Conservation (phyloP, 1,139 yeast species). For the Debaryomyces sp. region DNA sequence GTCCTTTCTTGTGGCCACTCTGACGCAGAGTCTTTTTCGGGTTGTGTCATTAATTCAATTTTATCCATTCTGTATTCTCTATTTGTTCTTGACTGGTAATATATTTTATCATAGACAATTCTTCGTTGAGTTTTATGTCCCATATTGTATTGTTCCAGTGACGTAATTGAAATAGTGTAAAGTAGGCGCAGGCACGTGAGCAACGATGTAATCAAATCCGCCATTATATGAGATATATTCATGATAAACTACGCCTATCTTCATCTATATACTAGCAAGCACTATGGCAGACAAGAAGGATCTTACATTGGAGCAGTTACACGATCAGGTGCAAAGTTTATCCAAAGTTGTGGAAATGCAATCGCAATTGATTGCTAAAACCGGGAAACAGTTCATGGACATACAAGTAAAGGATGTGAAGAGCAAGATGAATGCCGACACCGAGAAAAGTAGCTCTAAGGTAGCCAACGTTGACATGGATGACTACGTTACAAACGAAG, state of each 20-base stretch:
- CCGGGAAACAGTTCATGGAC: conserved; percentile 77
- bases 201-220: not conserved
- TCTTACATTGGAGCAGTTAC: conserved; percentile 6
- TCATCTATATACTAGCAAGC: not conserved
- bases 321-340: conserved; percentile 45
- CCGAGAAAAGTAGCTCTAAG: conserved; percentile 3
- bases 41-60: conserved; percentile 26
- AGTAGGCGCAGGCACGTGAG: not conserved
- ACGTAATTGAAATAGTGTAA: not conserved
- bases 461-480: conserved; percentile 44
- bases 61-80: conserved; percentile 11
- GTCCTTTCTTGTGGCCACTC: conserved; percentile 13
- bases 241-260: not conserved
- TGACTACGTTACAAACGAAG: conserved; percentile 78
- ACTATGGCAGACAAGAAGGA: conserved; percentile 4
- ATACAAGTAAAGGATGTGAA: conserved; percentile 61
- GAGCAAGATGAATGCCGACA: conserved; percentile 36
- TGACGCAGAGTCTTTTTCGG: conserved; percentile 13
- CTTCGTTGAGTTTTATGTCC: not conserved
- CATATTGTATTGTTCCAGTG: not conserved
- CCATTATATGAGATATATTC: not conserved
- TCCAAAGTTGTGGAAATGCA: conserved; percentile 52
- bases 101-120: not conserved
- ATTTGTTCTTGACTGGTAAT: not conserved
- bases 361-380: conserved; percentile 47